Evolutionary conservation across 2,329 filamentous ascomycete genomes (phyloP).

Genomic region (Arthrobotrys megalospora): DNA sequence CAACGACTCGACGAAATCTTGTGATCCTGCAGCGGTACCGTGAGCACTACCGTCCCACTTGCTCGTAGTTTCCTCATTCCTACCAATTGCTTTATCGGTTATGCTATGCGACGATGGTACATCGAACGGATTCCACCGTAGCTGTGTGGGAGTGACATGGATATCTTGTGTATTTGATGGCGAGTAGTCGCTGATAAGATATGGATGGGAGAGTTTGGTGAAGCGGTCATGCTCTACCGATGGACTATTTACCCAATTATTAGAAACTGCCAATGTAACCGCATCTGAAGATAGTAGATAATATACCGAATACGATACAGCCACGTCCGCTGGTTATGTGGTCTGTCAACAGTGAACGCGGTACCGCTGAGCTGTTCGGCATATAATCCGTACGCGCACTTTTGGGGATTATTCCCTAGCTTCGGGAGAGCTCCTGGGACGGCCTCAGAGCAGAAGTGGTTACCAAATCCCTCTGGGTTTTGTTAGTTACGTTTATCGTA

Average conservation of each 20-base stretch:
- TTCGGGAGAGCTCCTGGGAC: constrained; percentile 52
- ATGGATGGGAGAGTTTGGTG: constrained; percentile 62
- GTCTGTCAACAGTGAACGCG: constrained; percentile 78
- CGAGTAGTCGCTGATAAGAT: constrained; percentile 70
- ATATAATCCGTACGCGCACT: constrained; percentile 83
- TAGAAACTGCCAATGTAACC: constrained; percentile 2
- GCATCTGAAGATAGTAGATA: constrained; percentile 64
- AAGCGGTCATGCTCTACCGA: constrained; percentile 59
- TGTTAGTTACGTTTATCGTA: not conserved
- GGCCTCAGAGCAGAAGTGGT: constrained; percentile 59
- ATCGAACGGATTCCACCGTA: constrained; percentile 81
- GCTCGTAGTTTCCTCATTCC: not conserved
- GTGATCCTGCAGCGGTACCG: constrained; percentile 71
- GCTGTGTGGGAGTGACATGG: constrained; percentile 83
- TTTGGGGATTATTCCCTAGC: constrained; percentile 82
- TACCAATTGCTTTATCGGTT: constrained; percentile 44
- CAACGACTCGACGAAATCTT: constrained; percentile 74
- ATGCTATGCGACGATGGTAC: constrained; percentile 73
- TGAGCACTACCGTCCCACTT: constrained; percentile 16
- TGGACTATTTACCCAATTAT: constrained; percentile 21
- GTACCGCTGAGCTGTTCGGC: constrained; percentile 84
- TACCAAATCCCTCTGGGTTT: constrained; percentile 56
- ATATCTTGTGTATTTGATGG: constrained; percentile 69
- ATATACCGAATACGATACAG: constrained; percentile 74
- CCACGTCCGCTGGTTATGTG: constrained; percentile 80